These are phyloP conservation scores for Darksidea phi DNA, from an alignment of 495 filamentous ascomycete species.

Conservation along the genomic window DNA sequence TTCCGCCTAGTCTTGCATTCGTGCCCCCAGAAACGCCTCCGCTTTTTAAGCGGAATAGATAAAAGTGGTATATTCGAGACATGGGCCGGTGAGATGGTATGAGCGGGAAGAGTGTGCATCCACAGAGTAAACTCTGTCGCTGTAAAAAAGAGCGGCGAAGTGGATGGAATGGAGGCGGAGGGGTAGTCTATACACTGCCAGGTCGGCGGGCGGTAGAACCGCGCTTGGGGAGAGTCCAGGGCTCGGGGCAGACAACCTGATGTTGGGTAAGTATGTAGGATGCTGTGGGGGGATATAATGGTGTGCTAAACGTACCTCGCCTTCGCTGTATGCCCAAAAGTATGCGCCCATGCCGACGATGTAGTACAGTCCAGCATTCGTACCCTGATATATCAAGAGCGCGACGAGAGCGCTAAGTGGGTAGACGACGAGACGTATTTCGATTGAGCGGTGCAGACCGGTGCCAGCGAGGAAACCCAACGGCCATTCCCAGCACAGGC, in stretches of 20 bases:
- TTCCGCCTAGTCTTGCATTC: not conserved
- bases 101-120: not conserved
- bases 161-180: not conserved
- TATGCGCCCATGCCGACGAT: slow-evolving; percentile 82
- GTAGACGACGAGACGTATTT: slow-evolving; percentile 76
- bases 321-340: slow-evolving; percentile 96
- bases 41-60: not conserved
- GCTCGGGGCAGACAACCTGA: slow-evolving; percentile 56
- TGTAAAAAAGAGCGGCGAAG: not conserved
- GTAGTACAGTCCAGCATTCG: slow-evolving; percentile 91
- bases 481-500: slow-evolving; percentile 90
- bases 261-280: slow-evolving; percentile 14
- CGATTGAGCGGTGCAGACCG: slow-evolving; percentile 79
- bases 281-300: not conserved
- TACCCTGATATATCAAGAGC: slow-evolving; percentile 83
- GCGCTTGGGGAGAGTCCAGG: slow-evolving; percentile 52
- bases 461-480: slow-evolving; percentile 63
- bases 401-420: slow-evolving; percentile 75
- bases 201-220: slow-evolving; percentile 11
- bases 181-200: slow-evolving; percentile 6
- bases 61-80: not conserved
- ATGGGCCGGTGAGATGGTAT: no score
- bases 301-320: slow-evolving; percentile 67
- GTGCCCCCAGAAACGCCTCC: slow-evolving; percentile 5
- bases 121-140: not conserved